phyloP scores from a whole-genome alignment of 2,329 filamentous ascomycete species.

The Neobulgaria alba region DNA sequence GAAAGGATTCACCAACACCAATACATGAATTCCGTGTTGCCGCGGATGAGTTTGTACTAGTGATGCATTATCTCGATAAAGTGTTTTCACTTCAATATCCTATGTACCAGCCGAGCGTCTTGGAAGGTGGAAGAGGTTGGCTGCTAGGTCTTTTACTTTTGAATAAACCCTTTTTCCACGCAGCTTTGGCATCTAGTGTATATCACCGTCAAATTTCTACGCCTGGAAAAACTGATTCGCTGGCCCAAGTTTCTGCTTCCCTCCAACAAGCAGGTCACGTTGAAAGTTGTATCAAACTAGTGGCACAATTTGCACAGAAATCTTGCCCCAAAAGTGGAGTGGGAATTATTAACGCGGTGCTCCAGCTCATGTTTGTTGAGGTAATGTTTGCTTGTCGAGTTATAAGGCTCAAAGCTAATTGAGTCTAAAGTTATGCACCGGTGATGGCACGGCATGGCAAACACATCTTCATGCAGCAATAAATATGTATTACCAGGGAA shows the following conservation, averaged over 20 bases:
- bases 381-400: constrained; percentile 7
- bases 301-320: constrained; percentile 15
- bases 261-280: constrained; percentile 24
- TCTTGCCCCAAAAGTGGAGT: constrained; percentile 16
- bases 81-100: constrained; percentile 55
- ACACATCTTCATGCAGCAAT: constrained; percentile 22
- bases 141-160: constrained; percentile 47
- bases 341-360: constrained; percentile 40
- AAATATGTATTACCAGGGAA: constrained; percentile 7
- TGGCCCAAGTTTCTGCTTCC: constrained; percentile 5
- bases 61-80: constrained; percentile 47
- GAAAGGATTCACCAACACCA: background rate
- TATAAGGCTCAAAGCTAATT: background rate
- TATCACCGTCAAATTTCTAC: constrained; percentile 34
- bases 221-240: constrained; percentile 18
- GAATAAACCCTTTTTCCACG: constrained; percentile 50
- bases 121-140: constrained; percentile 53
- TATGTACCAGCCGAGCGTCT: constrained; percentile 48
- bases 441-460: constrained; percentile 16
- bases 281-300: constrained; percentile 27
- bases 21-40: background rate
- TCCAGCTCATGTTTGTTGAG: constrained; percentile 47
- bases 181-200: constrained; percentile 45
- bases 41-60: constrained; percentile 1
- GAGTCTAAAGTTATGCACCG: constrained; percentile 35